Conservation (phyloP, 768 basidiomycete species). For the Auricularia heimuer region DNA sequence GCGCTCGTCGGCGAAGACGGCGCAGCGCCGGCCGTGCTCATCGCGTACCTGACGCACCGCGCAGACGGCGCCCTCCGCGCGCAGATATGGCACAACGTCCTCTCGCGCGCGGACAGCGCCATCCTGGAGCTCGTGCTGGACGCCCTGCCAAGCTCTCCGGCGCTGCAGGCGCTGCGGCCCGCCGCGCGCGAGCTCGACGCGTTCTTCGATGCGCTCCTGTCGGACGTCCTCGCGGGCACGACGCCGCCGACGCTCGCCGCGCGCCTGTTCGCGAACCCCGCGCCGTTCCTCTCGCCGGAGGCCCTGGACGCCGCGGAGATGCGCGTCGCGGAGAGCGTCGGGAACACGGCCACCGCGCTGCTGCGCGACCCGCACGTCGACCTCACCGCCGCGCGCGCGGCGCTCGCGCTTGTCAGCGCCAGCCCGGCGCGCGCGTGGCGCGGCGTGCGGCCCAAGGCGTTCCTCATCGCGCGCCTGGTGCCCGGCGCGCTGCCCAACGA, state of each 20-base stretch:
- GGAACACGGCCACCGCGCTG: not conserved
- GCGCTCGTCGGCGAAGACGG: too few relatives aligned
- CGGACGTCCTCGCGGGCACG: not conserved
- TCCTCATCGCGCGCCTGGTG: not conserved
- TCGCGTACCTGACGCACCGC: too few relatives aligned
- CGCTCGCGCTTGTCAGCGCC: not conserved
- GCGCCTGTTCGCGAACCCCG: not conserved
- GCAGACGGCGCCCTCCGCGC: too few relatives aligned
- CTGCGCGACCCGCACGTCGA: not conserved
- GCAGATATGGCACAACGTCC: not conserved
- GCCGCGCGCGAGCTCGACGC: not conserved
- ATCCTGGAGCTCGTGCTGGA: not conserved
- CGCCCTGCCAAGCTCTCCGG: not conserved
- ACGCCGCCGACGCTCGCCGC: not conserved
- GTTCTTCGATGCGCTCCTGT: not conserved
- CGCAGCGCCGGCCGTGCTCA: too few relatives aligned
- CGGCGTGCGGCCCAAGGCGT: not conserved
- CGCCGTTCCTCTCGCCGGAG: not conserved
- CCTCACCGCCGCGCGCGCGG: not conserved
- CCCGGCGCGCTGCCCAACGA: not conserved
- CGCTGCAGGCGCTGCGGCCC: not conserved
- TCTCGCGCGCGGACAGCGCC: not conserved
- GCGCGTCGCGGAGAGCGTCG: not conserved
- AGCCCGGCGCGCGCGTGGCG: not conserved
- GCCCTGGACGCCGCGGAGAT: not conserved